A percentile compares a stretch with the other conserved stretches of the same genome.
Conservation (phyloP, 2,329 filamentous ascomycete species). For the Coccinonectria pachysandricola region DNA sequence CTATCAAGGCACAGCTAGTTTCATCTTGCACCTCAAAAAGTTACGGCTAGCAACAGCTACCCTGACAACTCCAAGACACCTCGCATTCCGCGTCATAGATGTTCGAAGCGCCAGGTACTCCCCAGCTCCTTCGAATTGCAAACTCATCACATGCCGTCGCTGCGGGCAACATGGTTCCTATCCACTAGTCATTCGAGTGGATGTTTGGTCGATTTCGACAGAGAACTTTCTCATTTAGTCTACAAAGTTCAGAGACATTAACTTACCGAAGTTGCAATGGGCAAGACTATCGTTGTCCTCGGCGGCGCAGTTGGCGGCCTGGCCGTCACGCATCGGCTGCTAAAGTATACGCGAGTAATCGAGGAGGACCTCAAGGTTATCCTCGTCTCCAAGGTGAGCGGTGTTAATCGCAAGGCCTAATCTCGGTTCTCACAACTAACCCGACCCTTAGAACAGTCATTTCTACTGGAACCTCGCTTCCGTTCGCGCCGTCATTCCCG, state of each 20-base stretch:
- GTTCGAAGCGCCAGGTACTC: too few species aligned
- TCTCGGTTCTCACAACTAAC: background rate
- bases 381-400: slow-evolving; percentile 42
- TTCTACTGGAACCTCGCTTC: slow-evolving; percentile 51
- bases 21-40: too few species aligned
- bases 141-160: too few species aligned
- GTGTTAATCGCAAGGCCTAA: background rate
- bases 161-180: too few species aligned
- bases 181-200: too few species aligned
- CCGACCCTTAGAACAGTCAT: slow-evolving; percentile 36
- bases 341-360: slow-evolving; percentile 38
- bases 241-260: background rate
- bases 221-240: too few species aligned
- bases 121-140: too few species aligned
- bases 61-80: too few species aligned
- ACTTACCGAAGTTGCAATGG: slow-evolving; percentile 23
- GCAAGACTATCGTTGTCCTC: slow-evolving; percentile 43
- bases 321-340: slow-evolving; percentile 41
- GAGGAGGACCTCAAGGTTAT: slow-evolving; percentile 41
- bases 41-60: too few species aligned
- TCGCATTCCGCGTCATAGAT: too few species aligned
- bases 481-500: slow-evolving; percentile 44
- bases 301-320: slow-evolving; percentile 45
- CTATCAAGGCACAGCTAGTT: too few species aligned
- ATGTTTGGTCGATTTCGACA: too few species aligned